phyloP scores from a whole-genome alignment of 2,329 filamentous ascomycete genomes.

The Botrytis tulipae region DNA sequence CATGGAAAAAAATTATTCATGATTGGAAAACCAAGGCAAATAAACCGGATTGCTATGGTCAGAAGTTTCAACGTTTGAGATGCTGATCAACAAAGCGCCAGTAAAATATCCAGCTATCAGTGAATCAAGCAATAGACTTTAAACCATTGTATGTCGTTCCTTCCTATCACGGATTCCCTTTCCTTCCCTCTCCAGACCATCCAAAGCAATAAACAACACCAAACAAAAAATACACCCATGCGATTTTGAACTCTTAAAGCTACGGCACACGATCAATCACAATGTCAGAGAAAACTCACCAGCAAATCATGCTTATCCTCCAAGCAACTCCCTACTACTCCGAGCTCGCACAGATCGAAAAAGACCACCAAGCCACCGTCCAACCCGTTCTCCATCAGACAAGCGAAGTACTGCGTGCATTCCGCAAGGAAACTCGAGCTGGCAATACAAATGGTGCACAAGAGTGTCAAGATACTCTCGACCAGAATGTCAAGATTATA shows the following conservation, averaged over 20 bases:
- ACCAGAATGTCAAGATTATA: not conserved
- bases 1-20: not conserved
- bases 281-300: not conserved
- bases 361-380: not conserved
- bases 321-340: not conserved
- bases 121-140: not conserved
- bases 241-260: not conserved
- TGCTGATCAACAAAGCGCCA: not conserved
- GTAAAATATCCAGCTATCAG: not conserved
- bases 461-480: not conserved
- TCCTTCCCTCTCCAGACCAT: not conserved
- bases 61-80: not conserved
- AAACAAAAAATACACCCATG: rapidly evolving
- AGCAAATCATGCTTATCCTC: not conserved
- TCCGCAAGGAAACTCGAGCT: not conserved
- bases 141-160: no score
- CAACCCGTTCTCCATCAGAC: not conserved
- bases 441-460: not conserved
- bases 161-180: not conserved
- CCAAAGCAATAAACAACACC: not conserved
- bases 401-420: not conserved
- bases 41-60: not conserved
- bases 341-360: not conserved
- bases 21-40: not conserved
- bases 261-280: not conserved